These are phyloP conservation scores for Cubamyces sp. DNA, from an alignment of 768 basidiomycete genomes.

Conservation along the genomic window DNA sequence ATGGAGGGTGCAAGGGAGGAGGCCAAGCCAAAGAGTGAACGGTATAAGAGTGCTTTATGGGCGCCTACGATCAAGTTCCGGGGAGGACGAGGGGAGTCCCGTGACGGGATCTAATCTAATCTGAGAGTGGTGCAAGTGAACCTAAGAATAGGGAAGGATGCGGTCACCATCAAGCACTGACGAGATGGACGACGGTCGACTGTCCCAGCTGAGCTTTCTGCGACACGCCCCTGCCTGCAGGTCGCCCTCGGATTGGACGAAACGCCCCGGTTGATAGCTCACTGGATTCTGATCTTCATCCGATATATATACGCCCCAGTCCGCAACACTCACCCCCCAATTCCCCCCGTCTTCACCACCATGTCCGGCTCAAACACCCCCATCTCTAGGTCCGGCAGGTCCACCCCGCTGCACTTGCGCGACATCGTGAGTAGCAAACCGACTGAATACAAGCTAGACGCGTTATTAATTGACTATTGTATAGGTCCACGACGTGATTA, in stretches of 20 bases:
- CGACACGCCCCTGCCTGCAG: constrained; percentile 11
- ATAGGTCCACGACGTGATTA: constrained; percentile 73
- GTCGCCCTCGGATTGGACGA: not conserved
- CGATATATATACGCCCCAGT: constrained; percentile 5
- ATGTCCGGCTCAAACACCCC: constrained; percentile 32
- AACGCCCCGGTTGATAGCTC: not conserved
- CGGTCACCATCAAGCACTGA: constrained; percentile 10
- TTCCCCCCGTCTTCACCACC: constrained; percentile 1
- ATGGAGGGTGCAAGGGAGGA: not conserved
- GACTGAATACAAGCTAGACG: not conserved
- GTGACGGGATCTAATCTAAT: constrained; percentile 22
- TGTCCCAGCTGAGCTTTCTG: not conserved
- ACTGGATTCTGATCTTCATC: constrained; percentile 1
- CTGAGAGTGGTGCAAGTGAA: not conserved
- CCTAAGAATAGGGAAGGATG: constrained; percentile 19
- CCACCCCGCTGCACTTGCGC: constrained; percentile 29
- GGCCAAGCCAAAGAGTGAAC: not conserved
- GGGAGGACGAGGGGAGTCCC: not conserved
- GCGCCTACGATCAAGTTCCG: constrained; percentile 19
- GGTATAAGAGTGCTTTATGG: constrained; percentile 18
- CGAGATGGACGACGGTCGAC: not conserved
- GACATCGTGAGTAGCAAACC: constrained; percentile 20
- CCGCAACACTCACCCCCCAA: not conserved
- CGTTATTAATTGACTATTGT: not conserved
- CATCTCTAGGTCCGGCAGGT: constrained; percentile 23